phyloP scores from a whole-genome alignment of 73 alveolate genomes.

The Tetrahymena borealis region DNA sequence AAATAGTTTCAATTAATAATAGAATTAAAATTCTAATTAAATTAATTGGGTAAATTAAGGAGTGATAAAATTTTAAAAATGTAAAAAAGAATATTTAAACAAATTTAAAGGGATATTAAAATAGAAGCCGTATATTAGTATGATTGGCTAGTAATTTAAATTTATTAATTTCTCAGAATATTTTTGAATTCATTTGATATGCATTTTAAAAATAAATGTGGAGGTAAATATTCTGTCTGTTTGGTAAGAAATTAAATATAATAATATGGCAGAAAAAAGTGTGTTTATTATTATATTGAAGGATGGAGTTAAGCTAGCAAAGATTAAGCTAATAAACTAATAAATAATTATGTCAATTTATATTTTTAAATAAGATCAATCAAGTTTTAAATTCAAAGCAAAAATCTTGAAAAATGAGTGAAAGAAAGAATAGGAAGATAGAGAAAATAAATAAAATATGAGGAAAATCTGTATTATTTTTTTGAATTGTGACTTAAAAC shows the following conservation, averaged over 20 bases:
- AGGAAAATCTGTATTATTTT: background rate
- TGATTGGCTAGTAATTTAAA: background rate
- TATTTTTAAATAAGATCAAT: background rate
- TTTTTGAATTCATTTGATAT: too few relatives aligned
- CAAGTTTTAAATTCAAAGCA: constrained; percentile 1
- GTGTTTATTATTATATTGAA: background rate
- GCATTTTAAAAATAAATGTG: background rate
- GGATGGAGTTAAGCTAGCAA: background rate
- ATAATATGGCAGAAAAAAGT: background rate
- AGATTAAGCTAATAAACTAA: too few relatives aligned
- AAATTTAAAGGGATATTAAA: too few relatives aligned
- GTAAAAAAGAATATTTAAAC: too few relatives aligned
- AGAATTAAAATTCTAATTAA: too few relatives aligned
- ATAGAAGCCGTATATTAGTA: too few relatives aligned
- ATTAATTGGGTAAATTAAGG: too few relatives aligned
- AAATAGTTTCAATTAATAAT: too few relatives aligned
- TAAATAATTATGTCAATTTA: too few relatives aligned
- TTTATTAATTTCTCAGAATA: background rate
- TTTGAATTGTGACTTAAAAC: background rate
- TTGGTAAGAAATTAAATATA: background rate
- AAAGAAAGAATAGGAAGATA: background rate
- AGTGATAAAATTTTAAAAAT: too few relatives aligned
- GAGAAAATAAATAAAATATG: background rate
- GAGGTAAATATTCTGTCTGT: background rate
- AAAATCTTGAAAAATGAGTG: background rate